These are phyloP conservation scores for Phytophthora ohioensis DNA, from an alignment of 352 stramenopile genomes.

Conservation along the genomic window DNA sequence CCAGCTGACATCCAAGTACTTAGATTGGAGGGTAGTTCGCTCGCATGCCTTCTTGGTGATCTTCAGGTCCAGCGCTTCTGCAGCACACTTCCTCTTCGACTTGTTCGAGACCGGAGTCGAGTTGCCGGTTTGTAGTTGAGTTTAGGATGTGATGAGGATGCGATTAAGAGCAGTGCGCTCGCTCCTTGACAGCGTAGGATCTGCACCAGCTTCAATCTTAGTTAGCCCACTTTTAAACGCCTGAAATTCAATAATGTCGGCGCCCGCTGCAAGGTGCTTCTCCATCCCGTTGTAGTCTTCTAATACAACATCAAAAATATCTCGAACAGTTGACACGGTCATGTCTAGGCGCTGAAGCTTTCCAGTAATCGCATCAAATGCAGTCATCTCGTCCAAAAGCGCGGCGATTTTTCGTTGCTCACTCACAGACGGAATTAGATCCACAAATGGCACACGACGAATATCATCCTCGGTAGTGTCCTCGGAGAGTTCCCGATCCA, in stretches of 20 bases:
- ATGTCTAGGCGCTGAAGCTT: constrained; percentile 11
- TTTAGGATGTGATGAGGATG: too few species aligned
- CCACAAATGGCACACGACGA: constrained; percentile 1
- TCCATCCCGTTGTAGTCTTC: constrained; percentile 9
- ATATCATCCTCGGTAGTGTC: constrained; percentile 1
- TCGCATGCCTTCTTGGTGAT: background rate
- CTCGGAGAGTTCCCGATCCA: constrained; percentile 4
- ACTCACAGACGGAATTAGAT: constrained; percentile 1
- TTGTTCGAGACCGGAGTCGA: background rate
- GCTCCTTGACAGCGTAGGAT: background rate
- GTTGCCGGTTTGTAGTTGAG: too few species aligned
- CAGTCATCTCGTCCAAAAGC: constrained; percentile 9
- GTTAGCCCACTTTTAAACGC: constrained; percentile 6
- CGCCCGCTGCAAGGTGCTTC: constrained; percentile 2
- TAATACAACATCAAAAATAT: constrained; percentile 15
- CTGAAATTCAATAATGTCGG: constrained; percentile 2
- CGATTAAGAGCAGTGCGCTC: background rate
- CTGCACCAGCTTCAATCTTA: background rate
- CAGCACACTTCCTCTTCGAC: constrained; percentile 7
- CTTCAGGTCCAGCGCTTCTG: background rate
- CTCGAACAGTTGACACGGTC: constrained; percentile 10
- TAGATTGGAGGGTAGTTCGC: background rate
- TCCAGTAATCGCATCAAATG: constrained; percentile 14
- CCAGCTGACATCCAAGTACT: constrained; percentile 9
- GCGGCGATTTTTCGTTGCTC: constrained; percentile 8